Percentiles rank a stretch among this genome's conserved stretches.
Conservation (phyloP, 768 basidiomycete species). For the Hydnomerulius pinastri region DNA sequence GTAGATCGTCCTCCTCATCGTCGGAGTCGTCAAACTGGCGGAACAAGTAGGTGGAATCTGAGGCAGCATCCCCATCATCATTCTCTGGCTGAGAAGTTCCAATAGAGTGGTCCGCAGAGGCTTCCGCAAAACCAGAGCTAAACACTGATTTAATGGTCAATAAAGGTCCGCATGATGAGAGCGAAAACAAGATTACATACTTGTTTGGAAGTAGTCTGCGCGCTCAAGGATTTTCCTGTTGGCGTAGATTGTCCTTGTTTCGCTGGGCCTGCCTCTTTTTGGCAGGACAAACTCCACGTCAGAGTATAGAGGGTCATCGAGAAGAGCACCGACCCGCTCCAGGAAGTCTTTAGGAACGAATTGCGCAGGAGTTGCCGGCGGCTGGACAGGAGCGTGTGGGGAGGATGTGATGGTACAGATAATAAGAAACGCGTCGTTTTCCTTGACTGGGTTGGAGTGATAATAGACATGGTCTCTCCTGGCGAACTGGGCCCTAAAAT, state of each 20-base stretch:
- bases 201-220: constrained; percentile 78
- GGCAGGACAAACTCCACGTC: constrained; percentile 83
- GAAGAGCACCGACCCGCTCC: constrained; percentile 68
- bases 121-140: constrained; percentile 67
- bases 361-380: constrained; percentile 46
- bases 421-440: constrained; percentile 71
- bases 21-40: constrained; percentile 52
- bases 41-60: constrained; percentile 45
- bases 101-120: constrained; percentile 37
- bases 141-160: constrained; percentile 58
- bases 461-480: constrained; percentile 71
- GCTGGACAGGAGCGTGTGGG: constrained; percentile 49
- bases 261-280: constrained; percentile 38
- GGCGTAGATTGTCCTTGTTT: constrained; percentile 59
- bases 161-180: background rate
- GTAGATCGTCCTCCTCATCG: constrained; percentile 51
- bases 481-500: constrained; percentile 73
- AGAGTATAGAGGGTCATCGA: constrained; percentile 83
- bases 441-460: constrained; percentile 49
- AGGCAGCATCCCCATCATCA: constrained; percentile 47
- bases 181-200: constrained; percentile 37
- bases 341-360: constrained; percentile 67
- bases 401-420: constrained; percentile 77
- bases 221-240: constrained; percentile 65
- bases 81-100: constrained; percentile 18